A percentile compares a stretch with the other conserved stretches of the same genome.
phyloP scores from a whole-genome alignment of 176 grass and related monocot genomes.

The Cocos nucifera region DNA sequence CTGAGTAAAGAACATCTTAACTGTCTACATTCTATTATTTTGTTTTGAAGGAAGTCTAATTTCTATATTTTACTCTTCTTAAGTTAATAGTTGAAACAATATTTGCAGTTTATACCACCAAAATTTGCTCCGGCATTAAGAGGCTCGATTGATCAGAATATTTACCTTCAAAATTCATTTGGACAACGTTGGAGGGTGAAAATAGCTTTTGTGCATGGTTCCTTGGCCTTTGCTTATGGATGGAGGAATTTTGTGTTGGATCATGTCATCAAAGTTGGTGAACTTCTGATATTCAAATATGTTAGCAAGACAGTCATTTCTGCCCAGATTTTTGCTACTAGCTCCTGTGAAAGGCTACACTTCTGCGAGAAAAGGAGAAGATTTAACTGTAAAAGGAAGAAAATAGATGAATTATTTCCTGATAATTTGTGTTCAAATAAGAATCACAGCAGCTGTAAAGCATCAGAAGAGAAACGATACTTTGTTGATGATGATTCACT shows the following conservation, averaged over 20 bases:
- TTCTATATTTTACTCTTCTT: too few relatives aligned
- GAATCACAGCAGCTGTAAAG: constrained; percentile 1
- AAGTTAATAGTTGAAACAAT: too few relatives aligned
- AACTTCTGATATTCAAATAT: constrained; percentile 61
- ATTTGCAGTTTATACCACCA: constrained; percentile 43
- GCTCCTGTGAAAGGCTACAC: constrained; percentile 37
- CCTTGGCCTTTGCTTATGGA: constrained; percentile 36
- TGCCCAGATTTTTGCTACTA: constrained; percentile 49
- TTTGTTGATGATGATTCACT: not conserved
- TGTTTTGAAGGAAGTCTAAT: too few relatives aligned
- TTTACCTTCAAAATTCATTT: constrained; percentile 41
- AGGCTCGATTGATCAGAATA: constrained; percentile 22
- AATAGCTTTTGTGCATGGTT: constrained; percentile 12
- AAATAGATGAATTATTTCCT: not conserved
- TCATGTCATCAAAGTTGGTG: constrained; percentile 37
- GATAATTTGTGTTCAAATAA: not conserved
- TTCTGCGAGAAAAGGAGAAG: constrained; percentile 39
- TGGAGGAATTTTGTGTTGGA: constrained; percentile 58
- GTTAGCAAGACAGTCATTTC: constrained; percentile 33
- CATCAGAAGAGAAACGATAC: constrained; percentile 15
- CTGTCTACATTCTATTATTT: too few relatives aligned
- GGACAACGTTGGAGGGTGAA: constrained; percentile 41
- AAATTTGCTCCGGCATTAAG: constrained; percentile 32
- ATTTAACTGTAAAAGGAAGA: constrained; percentile 40
- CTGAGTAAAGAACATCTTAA: too few relatives aligned